Evolutionary conservation across 805 yeast species (phyloP).

Genomic region (Saccharomycopsis fodiens): DNA sequence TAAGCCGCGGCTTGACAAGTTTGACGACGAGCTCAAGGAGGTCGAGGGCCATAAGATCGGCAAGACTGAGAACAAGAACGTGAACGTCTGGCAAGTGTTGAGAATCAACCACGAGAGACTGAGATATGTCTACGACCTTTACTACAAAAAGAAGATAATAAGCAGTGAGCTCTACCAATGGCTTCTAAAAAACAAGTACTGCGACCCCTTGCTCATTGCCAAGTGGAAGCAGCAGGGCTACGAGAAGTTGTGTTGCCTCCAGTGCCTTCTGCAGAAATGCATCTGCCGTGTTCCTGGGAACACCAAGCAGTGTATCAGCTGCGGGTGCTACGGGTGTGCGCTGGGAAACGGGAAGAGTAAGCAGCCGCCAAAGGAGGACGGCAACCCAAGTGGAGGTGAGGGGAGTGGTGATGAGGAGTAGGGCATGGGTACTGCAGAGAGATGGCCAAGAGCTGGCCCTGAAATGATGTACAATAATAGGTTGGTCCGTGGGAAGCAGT

Average conservation of each 20-base stretch:
- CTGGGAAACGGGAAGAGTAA: not conserved
- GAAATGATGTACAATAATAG: not conserved
- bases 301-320: slow-evolving; percentile 15
- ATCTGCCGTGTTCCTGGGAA: slow-evolving; percentile 75
- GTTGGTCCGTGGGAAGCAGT: not conserved
- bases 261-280: slow-evolving; percentile 72
- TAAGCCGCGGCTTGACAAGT: slow-evolving; percentile 56
- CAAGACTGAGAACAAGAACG: slow-evolving; percentile 42
- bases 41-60: slow-evolving; percentile 34
- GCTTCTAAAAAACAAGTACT: slow-evolving; percentile 58
- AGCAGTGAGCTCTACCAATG: slow-evolving; percentile 64
- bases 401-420: no score
- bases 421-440: no score
- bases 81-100: slow-evolving; percentile 61
- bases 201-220: slow-evolving; percentile 66
- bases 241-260: slow-evolving; percentile 76
- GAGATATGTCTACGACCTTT: slow-evolving; percentile 65
- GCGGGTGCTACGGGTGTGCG: slow-evolving; percentile 20
- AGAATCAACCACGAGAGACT: slow-evolving; percentile 69
- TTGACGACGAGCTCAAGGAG: slow-evolving; percentile 50
- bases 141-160: slow-evolving; percentile 63
- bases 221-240: slow-evolving; percentile 84
- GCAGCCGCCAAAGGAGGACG: not conserved
- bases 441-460: no score
- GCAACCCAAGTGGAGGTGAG: no score